phyloP scores from a whole-genome alignment of 2,329 filamentous ascomycete genomes.

The Diaporthe humulicola region DNA sequence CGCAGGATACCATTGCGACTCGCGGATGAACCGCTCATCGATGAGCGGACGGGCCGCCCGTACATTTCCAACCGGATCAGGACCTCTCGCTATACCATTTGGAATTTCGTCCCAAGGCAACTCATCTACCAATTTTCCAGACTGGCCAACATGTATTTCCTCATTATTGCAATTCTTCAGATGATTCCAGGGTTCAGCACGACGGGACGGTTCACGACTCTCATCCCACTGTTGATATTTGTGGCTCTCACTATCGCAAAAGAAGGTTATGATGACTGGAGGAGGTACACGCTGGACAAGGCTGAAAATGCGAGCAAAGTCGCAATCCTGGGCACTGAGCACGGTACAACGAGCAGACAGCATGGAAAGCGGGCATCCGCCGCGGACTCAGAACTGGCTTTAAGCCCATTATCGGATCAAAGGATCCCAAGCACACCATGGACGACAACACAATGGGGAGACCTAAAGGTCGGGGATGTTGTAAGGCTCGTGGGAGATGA shows the following conservation, averaged over 20 bases:
- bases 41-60: slow-evolving; percentile 64
- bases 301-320: slow-evolving; percentile 77
- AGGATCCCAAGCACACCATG: slow-evolving; percentile 55
- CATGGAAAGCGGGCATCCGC: neutral
- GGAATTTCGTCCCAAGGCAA: slow-evolving; percentile 88
- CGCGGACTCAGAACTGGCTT: slow-evolving; percentile 42
- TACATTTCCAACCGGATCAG: slow-evolving; percentile 77
- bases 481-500: slow-evolving; percentile 75
- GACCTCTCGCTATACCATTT: slow-evolving; percentile 85
- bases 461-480: slow-evolving; percentile 64
- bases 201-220: slow-evolving; percentile 80
- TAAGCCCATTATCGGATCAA: neutral
- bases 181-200: slow-evolving; percentile 84
- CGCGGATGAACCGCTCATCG: slow-evolving; percentile 49
- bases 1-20: slow-evolving; percentile 45
- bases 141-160: slow-evolving; percentile 88
- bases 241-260: slow-evolving; percentile 86
- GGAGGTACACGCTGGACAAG: slow-evolving; percentile 83
- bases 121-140: slow-evolving; percentile 88
- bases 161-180: slow-evolving; percentile 86
- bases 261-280: slow-evolving; percentile 88
- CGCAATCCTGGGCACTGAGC: slow-evolving; percentile 64
- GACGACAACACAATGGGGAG: slow-evolving; percentile 61
- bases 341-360: slow-evolving; percentile 53
- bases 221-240: slow-evolving; percentile 80